Conservation (phyloP, 139 green algal species). For the Medakamo hakoo region DNA sequence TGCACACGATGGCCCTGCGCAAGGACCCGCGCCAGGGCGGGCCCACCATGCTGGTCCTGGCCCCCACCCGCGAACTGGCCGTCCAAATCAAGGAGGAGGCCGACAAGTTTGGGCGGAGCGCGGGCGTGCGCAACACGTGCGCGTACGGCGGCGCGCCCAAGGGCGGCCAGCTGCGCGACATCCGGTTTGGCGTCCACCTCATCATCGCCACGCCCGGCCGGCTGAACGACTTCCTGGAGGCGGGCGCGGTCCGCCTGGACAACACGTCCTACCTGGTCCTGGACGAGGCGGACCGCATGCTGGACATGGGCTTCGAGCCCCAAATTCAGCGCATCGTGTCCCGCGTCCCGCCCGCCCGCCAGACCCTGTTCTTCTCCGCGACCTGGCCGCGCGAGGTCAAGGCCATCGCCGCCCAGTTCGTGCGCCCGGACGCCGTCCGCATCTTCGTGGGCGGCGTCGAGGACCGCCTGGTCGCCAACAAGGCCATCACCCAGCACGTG, state of each 20-base stretch:
- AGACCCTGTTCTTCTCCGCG: conserved; percentile 90
- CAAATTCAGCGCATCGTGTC: conserved; percentile 48
- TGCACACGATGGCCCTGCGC: conserved; percentile 89
- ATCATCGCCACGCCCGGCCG: conserved; percentile 79
- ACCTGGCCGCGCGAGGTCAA: conserved; percentile 91
- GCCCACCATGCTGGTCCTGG: conserved; percentile 83
- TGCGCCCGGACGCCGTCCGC: conserved; percentile 13
- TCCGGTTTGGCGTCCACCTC: conserved; percentile 61
- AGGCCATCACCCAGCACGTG: conserved; percentile 68
- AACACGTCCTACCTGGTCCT: conserved; percentile 80
- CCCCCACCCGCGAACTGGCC: conserved; percentile 83
- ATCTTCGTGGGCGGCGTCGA: background rate
- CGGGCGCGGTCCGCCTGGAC: conserved; percentile 42
- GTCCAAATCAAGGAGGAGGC: conserved; percentile 86
- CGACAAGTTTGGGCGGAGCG: conserved; percentile 72
- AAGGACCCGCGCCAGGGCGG: conserved; percentile 75
- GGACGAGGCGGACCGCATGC: conserved; percentile 91
- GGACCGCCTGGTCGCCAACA: conserved; percentile 38
- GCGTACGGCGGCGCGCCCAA: conserved; percentile 80
- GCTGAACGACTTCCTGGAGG: conserved; percentile 73
- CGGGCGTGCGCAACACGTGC: conserved; percentile 75
- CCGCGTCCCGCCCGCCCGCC: conserved; percentile 68
- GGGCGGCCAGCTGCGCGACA: conserved; percentile 35
- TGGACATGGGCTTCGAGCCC: conserved; percentile 92
- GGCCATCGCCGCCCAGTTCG: conserved; percentile 62